Conservation (phyloP, 2,329 filamentous ascomycete genomes). For the Ophiosphaerella korrae region DNA sequence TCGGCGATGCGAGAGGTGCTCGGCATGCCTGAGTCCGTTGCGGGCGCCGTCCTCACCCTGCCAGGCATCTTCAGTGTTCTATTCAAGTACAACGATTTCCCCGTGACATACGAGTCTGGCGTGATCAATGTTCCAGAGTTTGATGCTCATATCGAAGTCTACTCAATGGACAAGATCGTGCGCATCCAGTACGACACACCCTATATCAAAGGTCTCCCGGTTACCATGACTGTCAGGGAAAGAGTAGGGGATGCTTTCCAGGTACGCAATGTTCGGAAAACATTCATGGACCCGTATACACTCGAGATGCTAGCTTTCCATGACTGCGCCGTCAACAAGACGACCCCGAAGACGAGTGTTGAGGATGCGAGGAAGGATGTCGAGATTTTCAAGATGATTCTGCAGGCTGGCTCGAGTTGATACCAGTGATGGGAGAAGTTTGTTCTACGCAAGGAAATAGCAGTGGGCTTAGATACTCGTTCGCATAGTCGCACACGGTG, state of each 20-base stretch:
- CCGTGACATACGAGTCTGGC: conserved; percentile 63
- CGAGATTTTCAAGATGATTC: conserved; percentile 43
- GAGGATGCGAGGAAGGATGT: conserved; percentile 52
- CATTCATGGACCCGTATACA: conserved; percentile 56
- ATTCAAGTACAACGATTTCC: conserved; percentile 46
- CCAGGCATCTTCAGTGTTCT: conserved; percentile 10
- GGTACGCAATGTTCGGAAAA: conserved; percentile 49
- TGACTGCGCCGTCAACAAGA: conserved; percentile 45
- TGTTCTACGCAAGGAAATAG: no score
- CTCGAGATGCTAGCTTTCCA: conserved; percentile 39
- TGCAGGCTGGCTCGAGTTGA: no score
- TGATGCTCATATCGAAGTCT: conserved; percentile 60
- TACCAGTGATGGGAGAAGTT: no score
- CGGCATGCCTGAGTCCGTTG: conserved; percentile 52
- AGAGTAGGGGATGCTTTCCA: conserved; percentile 29
- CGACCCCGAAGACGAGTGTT: conserved; percentile 49
- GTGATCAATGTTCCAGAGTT: conserved; percentile 59
- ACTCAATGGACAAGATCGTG: conserved; percentile 60
- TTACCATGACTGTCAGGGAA: conserved; percentile 26
- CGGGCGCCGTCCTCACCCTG: conserved; percentile 24
- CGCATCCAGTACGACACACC: conserved; percentile 62
- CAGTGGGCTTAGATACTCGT: no score
- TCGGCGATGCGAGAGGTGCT: conserved; percentile 59
- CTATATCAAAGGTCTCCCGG: conserved; percentile 61
- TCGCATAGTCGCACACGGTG: no score